phyloP scores from a whole-genome alignment of 1,284 basidiomycete species.

The Malassezia sp. region DNA sequence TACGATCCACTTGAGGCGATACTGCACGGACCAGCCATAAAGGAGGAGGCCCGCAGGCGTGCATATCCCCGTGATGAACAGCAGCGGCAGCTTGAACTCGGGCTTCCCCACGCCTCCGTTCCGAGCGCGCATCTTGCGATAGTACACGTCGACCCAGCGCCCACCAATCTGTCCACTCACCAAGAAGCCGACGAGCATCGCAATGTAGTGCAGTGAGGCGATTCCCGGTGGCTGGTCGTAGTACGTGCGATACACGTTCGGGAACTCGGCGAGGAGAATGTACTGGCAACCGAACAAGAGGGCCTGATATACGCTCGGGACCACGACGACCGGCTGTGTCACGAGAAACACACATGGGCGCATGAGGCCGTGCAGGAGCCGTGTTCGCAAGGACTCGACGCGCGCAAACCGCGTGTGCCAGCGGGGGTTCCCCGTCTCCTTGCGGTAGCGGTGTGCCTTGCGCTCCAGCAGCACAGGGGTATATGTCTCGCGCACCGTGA shows the following conservation, averaged over 20 bases:
- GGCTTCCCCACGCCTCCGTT: conserved; percentile 55
- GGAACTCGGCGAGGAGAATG: conserved; percentile 58
- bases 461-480: conserved; percentile 37
- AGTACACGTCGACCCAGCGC: conserved; percentile 53
- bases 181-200: conserved; percentile 48
- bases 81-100: conserved; percentile 49
- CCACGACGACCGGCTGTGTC: conserved; percentile 51
- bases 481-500: conserved; percentile 44
- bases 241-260: conserved; percentile 53
- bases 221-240: conserved; percentile 51
- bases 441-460: conserved; percentile 49
- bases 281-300: conserved; percentile 47
- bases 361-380: conserved; percentile 45
- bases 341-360: conserved; percentile 51
- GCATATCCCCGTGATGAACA: conserved; percentile 55
- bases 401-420: conserved; percentile 29
- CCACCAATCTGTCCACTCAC: conserved; percentile 55
- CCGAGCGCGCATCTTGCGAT: conserved; percentile 51
- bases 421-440: conserved; percentile 44
- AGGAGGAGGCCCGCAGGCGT: conserved; percentile 57
- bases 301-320: conserved; percentile 51
- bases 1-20: conserved; percentile 56
- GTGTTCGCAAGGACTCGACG: conserved; percentile 40
- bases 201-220: conserved; percentile 57
- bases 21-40: conserved; percentile 58